Percentiles rank a stretch among this genome's conserved stretches.
Conservation (phyloP, 2,329 filamentous ascomycete species). For the Hymenoscyphus linearis region DNA sequence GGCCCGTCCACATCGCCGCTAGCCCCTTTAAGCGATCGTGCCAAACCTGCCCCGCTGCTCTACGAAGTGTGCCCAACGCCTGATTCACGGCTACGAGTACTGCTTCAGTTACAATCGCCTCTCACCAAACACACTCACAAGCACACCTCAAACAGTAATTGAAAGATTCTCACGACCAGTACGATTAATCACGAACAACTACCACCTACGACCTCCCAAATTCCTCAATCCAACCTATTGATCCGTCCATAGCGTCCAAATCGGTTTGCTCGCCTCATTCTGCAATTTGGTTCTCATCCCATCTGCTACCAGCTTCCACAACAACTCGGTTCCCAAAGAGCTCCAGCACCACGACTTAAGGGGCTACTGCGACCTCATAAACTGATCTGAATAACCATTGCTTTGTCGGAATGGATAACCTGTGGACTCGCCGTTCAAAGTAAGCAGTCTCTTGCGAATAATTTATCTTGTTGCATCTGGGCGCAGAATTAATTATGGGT, state of each 20-base stretch:
- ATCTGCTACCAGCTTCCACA: slow-evolving; percentile 16
- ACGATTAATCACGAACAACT: slow-evolving; percentile 7
- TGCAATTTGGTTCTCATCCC: slow-evolving; percentile 8
- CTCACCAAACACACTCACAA: slow-evolving; percentile 12
- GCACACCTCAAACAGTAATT: slow-evolving; percentile 13
- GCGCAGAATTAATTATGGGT: slow-evolving; percentile 20
- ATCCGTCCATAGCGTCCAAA: background rate
- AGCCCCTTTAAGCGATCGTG: slow-evolving; percentile 13
- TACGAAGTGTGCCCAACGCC: background rate
- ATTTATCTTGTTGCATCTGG: background rate
- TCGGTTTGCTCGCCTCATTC: background rate
- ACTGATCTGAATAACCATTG: slow-evolving; percentile 4
- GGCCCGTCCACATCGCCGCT: slow-evolving; percentile 25
- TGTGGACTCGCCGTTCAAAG: slow-evolving; percentile 83
- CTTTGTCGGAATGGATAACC: slow-evolving; percentile 31
- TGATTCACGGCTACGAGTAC: no score
- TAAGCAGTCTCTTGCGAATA: slow-evolving; percentile 36
- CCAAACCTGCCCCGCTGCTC: slow-evolving; percentile 5
- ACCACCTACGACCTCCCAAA: slow-evolving; percentile 8
- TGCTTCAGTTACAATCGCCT: slow-evolving; percentile 1
- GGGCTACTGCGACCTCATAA: slow-evolving; percentile 13
- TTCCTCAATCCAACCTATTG: background rate
- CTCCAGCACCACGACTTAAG: slow-evolving; percentile 12
- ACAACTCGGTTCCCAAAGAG: slow-evolving; percentile 10
- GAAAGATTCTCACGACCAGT: slow-evolving; percentile 13